These are phyloP conservation scores for Fusarium scirpi DNA, from an alignment of 2,329 filamentous ascomycete species.

Conservation along the genomic window DNA sequence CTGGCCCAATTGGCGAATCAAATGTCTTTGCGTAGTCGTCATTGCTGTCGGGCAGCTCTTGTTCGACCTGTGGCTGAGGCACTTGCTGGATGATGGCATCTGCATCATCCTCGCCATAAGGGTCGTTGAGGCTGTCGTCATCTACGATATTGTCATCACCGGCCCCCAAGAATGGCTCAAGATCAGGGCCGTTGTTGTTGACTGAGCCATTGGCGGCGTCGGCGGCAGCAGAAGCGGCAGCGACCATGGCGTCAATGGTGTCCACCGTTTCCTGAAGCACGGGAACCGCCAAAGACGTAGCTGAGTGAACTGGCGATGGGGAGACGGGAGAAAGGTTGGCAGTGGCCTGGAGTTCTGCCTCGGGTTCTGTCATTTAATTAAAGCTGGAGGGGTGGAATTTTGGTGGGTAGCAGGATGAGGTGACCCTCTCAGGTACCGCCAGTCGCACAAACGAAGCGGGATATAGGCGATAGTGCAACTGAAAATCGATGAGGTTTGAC, in stretches of 20 bases:
- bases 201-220: conserved; percentile 47
- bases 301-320: conserved; percentile 61
- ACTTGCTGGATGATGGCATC: conserved; percentile 46
- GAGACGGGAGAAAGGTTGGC: conserved; percentile 66
- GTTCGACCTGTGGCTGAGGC: conserved; percentile 46
- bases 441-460: conserved; percentile 39
- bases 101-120: conserved; percentile 58
- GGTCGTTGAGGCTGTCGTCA: conserved; percentile 62
- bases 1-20: conserved; percentile 59
- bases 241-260: conserved; percentile 61
- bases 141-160: conserved; percentile 57
- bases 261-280: conserved; percentile 66
- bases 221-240: conserved; percentile 49
- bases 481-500: conserved; percentile 33
- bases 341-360: conserved; percentile 61
- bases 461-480: conserved; percentile 34
- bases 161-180: conserved; percentile 51
- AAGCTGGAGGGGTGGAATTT: conserved; percentile 28
- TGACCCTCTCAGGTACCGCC: conserved; percentile 27
- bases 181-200: conserved; percentile 49
- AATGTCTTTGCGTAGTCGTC: conserved; percentile 66
- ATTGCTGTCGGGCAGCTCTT: conserved; percentile 52
- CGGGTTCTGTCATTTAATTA: conserved; percentile 60
- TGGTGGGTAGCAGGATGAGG: conserved; percentile 33
- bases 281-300: conserved; percentile 61